phyloP scores from a whole-genome alignment of 176 grass and related monocot genomes.

The Bothriochloa decipiens region DNA sequence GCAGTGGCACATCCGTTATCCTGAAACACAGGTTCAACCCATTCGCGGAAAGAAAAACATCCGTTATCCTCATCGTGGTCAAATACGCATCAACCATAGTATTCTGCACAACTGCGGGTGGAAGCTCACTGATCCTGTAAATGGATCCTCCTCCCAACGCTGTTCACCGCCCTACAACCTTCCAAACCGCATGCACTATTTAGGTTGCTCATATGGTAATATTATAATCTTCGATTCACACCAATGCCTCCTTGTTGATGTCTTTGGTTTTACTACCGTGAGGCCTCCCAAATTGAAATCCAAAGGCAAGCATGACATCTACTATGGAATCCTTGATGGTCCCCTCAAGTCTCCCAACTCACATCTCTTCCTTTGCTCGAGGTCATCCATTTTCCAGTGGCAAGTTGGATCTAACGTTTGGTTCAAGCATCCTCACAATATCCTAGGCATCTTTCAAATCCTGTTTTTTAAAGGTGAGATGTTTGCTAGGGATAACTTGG shows the following conservation, averaged over 20 bases:
- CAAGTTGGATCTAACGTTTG: no score
- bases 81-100: neutral
- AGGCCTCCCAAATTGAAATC: conserved; percentile 32
- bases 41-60: no score
- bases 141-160: neutral
- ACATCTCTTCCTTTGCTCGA: conserved; percentile 32
- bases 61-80: neutral
- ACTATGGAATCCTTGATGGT: conserved; percentile 50
- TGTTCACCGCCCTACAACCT: neutral
- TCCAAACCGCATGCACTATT: conserved; percentile 13
- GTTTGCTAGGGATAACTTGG: no score
- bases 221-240: conserved; percentile 32
- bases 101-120: neutral
- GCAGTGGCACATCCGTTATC: neutral
- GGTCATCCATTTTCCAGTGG: no score
- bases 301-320: neutral
- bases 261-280: conserved; percentile 21
- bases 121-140: conserved; percentile 29
- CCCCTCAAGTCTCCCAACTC: conserved; percentile 49
- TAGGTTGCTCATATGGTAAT: conserved; percentile 56
- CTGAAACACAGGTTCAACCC: no score
- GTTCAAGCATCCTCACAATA: no score
- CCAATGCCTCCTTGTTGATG: conserved; percentile 34
- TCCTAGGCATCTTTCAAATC: no score
- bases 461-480: no score